phyloP scores from a whole-genome alignment of 768 basidiomycete species.

The Cytidiella melzeri region DNA sequence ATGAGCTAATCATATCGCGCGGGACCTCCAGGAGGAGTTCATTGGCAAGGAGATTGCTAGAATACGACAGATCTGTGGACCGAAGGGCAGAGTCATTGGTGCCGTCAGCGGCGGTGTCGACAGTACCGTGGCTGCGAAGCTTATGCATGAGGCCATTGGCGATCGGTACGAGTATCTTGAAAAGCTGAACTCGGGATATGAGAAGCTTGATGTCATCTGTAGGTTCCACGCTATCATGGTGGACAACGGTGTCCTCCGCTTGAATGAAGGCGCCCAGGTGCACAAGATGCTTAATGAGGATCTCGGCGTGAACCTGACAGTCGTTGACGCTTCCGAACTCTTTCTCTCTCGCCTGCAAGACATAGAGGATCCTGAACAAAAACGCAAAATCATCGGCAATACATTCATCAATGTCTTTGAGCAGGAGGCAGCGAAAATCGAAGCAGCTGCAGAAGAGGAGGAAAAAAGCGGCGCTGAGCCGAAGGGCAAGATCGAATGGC shows the following conservation, averaged over 20 bases:
- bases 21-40: conserved; percentile 84
- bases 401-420: conserved; percentile 99
- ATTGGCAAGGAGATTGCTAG: conserved; percentile 94
- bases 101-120: conserved; percentile 98
- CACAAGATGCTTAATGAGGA: conserved; percentile 89
- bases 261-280: conserved; percentile 88
- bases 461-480: conserved; percentile 57
- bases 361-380: conserved; percentile 93
- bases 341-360: conserved; percentile 88
- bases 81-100: conserved; percentile 93
- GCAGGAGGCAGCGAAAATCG: conserved; percentile 85
- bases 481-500: conserved; percentile 94
- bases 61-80: conserved; percentile 91
- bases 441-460: conserved; percentile 73
- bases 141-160: conserved; percentile 99
- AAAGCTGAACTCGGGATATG: conserved; percentile 5
- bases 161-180: conserved; percentile 55
- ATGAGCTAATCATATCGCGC: too few relatives aligned
- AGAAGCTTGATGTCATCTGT: conserved; percentile 1
- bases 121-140: conserved; percentile 95
- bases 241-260: conserved; percentile 93
- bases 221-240: conserved; percentile 99
- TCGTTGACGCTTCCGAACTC: conserved; percentile 91
- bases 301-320: conserved; percentile 93
- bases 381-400: conserved; percentile 97